These are phyloP conservation scores for Coniophora puteana DNA, from an alignment of 1,284 basidiomycete genomes.

Conservation along the genomic window DNA sequence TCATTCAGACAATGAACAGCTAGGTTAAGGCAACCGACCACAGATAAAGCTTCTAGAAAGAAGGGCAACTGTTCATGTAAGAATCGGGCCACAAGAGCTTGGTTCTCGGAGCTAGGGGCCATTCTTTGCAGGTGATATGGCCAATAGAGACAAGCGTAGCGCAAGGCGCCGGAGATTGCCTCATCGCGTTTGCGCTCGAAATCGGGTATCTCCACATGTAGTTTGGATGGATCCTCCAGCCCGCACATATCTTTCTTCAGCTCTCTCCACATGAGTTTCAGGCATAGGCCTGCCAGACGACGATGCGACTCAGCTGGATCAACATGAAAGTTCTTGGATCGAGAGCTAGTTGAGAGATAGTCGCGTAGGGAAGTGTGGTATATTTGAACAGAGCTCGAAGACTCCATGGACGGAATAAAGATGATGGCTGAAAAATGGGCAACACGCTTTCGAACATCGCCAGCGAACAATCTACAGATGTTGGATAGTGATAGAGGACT, in stretches of 20 bases:
- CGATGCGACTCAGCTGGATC: slow-evolving; percentile 14
- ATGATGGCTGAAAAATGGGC: no score
- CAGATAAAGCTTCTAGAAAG: slow-evolving; percentile 19
- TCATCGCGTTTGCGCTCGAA: slow-evolving; percentile 12
- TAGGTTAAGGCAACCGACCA: slow-evolving; percentile 16
- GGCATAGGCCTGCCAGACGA: slow-evolving; percentile 14
- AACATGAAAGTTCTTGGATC: slow-evolving; percentile 13
- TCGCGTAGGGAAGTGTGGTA: slow-evolving; percentile 22
- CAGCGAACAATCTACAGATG: no score
- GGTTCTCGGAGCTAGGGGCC: slow-evolving; percentile 10
- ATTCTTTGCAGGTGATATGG: slow-evolving; percentile 21
- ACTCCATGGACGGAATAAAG: no score
- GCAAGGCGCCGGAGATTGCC: slow-evolving; percentile 15
- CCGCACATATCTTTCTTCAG: slow-evolving; percentile 21
- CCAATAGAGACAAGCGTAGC: slow-evolving; percentile 22
- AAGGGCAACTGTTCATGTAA: slow-evolving; percentile 16
- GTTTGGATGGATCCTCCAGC: slow-evolving; percentile 16
- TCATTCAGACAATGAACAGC: no score
- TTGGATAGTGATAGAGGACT: no score
- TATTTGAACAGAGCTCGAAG: slow-evolving; percentile 17
- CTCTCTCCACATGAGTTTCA: slow-evolving; percentile 13
- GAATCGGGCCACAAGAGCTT: slow-evolving; percentile 3
- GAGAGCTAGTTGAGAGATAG: slow-evolving; percentile 13
- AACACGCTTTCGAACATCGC: no score
- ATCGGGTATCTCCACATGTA: slow-evolving; percentile 18